Conservation (phyloP, 352 stramenopile species). For the Pythium dissotocum region DNA sequence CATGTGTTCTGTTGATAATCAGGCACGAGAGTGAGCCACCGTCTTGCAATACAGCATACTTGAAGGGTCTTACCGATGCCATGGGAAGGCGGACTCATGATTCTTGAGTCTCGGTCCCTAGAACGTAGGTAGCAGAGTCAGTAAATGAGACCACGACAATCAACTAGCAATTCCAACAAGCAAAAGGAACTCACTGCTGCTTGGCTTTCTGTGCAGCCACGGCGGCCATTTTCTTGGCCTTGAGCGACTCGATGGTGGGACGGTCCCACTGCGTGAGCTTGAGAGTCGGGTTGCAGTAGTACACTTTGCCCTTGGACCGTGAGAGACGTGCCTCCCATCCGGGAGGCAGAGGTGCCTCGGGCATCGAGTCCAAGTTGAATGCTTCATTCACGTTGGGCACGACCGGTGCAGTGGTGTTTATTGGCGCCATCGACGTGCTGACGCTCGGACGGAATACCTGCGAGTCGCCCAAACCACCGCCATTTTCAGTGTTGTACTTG, state of each 20-base stretch:
- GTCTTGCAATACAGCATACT: neutral
- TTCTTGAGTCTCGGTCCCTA: slow-evolving; percentile 25
- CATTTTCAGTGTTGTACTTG: slow-evolving; percentile 75
- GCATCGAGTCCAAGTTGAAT: slow-evolving; percentile 70
- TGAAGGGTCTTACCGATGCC: slow-evolving; percentile 22
- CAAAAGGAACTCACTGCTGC: slow-evolving; percentile 29
- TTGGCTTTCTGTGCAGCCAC: slow-evolving; percentile 42
- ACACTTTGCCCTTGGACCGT: slow-evolving; percentile 82
- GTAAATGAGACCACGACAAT: neutral
- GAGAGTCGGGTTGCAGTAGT: slow-evolving; percentile 81
- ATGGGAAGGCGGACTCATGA: slow-evolving; percentile 31
- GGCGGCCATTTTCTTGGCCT: slow-evolving; percentile 55
- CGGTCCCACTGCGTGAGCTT: slow-evolving; percentile 86
- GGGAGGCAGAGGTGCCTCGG: slow-evolving; percentile 52
- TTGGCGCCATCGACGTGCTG: slow-evolving; percentile 15
- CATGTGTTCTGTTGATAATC: slow-evolving; percentile 42
- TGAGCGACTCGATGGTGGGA: slow-evolving; percentile 62
- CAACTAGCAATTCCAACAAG: neutral
- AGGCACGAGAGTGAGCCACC: slow-evolving; percentile 11
- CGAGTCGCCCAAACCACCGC: slow-evolving; percentile 8
- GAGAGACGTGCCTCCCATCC: slow-evolving; percentile 83
- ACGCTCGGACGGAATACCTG: slow-evolving; percentile 22
- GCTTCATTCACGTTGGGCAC: slow-evolving; percentile 41
- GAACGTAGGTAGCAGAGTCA: neutral
- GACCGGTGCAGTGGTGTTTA: neutral